Base-by-base conservation (phyloP, 331 rosid species). In the Ulmus americana region DNA sequence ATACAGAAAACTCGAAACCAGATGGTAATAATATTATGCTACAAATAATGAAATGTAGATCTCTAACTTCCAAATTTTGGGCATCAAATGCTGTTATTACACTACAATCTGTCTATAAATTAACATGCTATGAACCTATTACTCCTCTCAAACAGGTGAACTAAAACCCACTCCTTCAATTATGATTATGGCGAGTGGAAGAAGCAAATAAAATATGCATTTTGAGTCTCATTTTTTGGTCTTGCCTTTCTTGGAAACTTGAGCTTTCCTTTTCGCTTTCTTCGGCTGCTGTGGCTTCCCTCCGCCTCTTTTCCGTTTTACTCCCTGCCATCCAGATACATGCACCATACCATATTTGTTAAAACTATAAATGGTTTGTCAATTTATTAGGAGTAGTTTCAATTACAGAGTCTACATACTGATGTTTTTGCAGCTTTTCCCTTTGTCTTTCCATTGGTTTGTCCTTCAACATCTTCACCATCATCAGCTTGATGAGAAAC, bases 221-320 rank as follows among this genome's bases (percentile, higher is more conserved):
- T 49, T 20, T 45, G 9, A 65, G 62, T 28, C 72, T 85, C 83
- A 87, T 74, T 87, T 85, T 80, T 82, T 85, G 76, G 79, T 65
- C 76, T 80, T 87, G 45, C 76, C 76, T 64, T 71, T 80, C 81
- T 84, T 90, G 65, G 90, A 75, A 69, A 46, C 79, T 66, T 59
- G 82, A 74, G 78, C 61, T 85, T 82, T 85, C 77, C 80, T 90
- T 81, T 74, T 81, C 53, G 47, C 81, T 75, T 46, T 79, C 79
- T 87, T 90, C 5, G 81, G 55, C 49, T 88, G 81, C 58, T 76
- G 81, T 68, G 72, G 45, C 76, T 85, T 90, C 74, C 85, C 90
- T 18, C 83, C 95, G 0, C 84, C 89, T 72, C 83, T 87, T 77
- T 88, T 92, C 86, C 85, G 79, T 47, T 72, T 81, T 74, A 67